Evolutionary conservation across 1,139 yeast species (phyloP).

Genomic region (Wickerhamomyces sp.): DNA sequence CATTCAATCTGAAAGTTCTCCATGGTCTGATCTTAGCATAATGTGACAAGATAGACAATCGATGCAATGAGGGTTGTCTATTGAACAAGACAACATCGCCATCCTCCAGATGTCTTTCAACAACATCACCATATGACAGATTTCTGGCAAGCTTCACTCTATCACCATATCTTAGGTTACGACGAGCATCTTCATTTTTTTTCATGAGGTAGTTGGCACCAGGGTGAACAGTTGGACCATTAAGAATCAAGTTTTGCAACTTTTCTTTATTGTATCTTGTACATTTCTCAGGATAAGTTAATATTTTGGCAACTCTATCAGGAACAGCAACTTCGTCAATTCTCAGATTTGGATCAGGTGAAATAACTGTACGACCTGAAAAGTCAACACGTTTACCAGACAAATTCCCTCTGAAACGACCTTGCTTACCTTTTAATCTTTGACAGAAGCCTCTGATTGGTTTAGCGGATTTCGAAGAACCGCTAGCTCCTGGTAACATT

Average conservation of each 20-base stretch:
- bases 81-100: conserved; percentile 95
- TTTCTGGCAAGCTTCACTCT: conserved; percentile 71
- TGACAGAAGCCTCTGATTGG: conserved; percentile 98
- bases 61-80: conserved; percentile 96
- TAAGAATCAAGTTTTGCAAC: conserved; percentile 64
- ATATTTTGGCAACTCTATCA: conserved; percentile 89
- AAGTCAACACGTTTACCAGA: conserved; percentile 99
- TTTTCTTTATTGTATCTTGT: conserved; percentile 83
- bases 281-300: conserved; percentile 94
- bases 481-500: conserved; percentile 59
- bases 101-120: conserved; percentile 97
- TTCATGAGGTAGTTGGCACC: conserved; percentile 93
- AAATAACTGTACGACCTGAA: conserved; percentile 96
- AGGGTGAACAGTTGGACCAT: conserved; percentile 89
- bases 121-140: conserved; percentile 83
- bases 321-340: conserved; percentile 99
- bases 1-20: conserved; percentile 96
- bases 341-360: conserved; percentile 94
- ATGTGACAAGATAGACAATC: conserved; percentile 91
- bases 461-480: conserved; percentile 56
- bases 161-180: conserved; percentile 89
- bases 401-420: conserved; percentile 95
- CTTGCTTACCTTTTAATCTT: conserved; percentile 96
- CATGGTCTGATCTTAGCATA: conserved; percentile 96
- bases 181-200: conserved; percentile 77